Evolutionary conservation across 2,329 filamentous ascomycete genomes (phyloP).

Genomic region (Fusarium sp.): DNA sequence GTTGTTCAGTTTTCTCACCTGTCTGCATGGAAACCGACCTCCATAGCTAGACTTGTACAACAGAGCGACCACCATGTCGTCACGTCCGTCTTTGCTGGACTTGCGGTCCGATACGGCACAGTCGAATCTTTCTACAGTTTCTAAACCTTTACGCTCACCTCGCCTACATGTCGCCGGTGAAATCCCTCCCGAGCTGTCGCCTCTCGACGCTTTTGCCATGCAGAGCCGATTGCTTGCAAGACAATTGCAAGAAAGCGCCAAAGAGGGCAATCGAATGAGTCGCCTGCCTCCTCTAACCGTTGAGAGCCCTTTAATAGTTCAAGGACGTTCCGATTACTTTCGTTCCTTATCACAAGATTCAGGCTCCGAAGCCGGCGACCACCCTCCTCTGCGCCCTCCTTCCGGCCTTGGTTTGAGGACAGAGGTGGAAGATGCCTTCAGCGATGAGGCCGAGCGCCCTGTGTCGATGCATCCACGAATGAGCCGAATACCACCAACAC

Average conservation of each 20-base stretch:
- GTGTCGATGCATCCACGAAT: conserved; percentile 81
- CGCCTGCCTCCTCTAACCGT: conserved; percentile 85
- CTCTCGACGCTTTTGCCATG: conserved; percentile 92
- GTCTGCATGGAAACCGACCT: conserved; percentile 38
- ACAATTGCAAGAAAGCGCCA: conserved; percentile 84
- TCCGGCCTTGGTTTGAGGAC: conserved; percentile 61
- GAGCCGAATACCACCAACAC: conserved; percentile 70
- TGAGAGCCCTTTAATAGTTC: conserved; percentile 80
- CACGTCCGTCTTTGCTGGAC: conserved; percentile 70
- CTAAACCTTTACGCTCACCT: conserved; percentile 75
- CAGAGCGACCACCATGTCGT: conserved; percentile 59
- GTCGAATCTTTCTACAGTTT: conserved; percentile 59
- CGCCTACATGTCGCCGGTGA: conserved; percentile 83
- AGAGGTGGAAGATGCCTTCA: conserved; percentile 68
- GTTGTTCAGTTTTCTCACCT: background rate
- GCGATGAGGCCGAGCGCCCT: conserved; percentile 67
- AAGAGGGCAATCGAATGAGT: conserved; percentile 83
- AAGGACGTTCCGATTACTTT: conserved; percentile 84
- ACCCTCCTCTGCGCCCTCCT: conserved; percentile 46
- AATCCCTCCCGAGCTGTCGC: conserved; percentile 89
- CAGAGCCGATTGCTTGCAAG: conserved; percentile 89
- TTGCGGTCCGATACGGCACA: conserved; percentile 68
- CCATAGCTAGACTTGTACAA: conserved; percentile 23
- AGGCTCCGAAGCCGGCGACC: conserved; percentile 58
- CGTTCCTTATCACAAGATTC: conserved; percentile 78